phyloP scores from a whole-genome alignment of 2,329 filamentous ascomycete species.

The Xylariales sp. region DNA sequence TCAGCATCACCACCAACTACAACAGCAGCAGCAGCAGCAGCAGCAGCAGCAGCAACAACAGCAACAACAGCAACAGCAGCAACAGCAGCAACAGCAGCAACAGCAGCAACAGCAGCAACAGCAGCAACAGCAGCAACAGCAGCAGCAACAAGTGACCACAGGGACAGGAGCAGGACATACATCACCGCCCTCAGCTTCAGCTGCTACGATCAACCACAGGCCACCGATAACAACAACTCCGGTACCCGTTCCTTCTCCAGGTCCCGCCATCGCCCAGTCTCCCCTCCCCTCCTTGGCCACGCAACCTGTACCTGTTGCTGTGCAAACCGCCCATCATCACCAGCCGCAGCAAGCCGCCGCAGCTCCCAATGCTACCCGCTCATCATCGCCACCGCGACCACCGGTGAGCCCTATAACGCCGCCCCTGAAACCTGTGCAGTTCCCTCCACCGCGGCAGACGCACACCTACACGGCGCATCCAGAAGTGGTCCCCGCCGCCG shows the following conservation, averaged over 20 bases:
- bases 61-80: neutral
- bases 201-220: neutral
- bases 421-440: constrained; percentile 34
- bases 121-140: neutral
- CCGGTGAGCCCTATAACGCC: constrained; percentile 54
- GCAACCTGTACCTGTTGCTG: neutral
- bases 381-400: constrained; percentile 42
- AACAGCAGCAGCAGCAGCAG: neutral
- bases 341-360: neutral
- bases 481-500: constrained; percentile 9
- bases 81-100: neutral
- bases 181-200: neutral
- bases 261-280: neutral
- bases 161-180: neutral
- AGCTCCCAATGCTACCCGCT: constrained; percentile 15
- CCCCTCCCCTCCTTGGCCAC: neutral
- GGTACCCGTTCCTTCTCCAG: neutral
- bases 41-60: constrained; percentile 7
- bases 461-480: constrained; percentile 19
- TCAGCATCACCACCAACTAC: neutral
- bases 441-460: constrained; percentile 18
- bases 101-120: constrained; percentile 5
- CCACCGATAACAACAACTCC: too few relatives aligned
- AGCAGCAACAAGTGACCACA: neutral
- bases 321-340: neutral